phyloP scores from a whole-genome alignment of 306 rosid species.

The Cucurbita maxima region DNA sequence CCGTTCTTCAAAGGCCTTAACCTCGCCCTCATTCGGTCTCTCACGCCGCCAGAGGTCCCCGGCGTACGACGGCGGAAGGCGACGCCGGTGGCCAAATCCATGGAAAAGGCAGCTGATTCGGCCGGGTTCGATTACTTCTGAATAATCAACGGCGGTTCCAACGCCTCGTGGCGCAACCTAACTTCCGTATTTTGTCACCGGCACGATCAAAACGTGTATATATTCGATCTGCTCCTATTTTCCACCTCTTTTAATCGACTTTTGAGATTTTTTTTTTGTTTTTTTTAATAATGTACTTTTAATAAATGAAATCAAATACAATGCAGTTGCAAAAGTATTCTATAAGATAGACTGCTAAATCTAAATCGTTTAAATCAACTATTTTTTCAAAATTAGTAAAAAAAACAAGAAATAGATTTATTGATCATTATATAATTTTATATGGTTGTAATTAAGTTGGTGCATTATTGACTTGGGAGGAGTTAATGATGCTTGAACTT shows the following conservation, averaged over 20 bases:
- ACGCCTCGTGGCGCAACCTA: slow-evolving; percentile 29
- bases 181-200: slow-evolving; percentile 29
- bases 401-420: too few relatives aligned
- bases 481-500: too few relatives aligned
- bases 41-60: slow-evolving; percentile 59
- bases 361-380: too few relatives aligned
- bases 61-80: slow-evolving; percentile 24
- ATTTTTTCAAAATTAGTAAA: too few relatives aligned
- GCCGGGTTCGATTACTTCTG: slow-evolving; percentile 34
- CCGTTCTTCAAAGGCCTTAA: slow-evolving; percentile 58
- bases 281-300: too few relatives aligned
- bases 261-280: neutral
- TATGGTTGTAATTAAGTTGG: too few relatives aligned
- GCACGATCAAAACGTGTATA: slow-evolving; percentile 28
- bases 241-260: neutral
- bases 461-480: too few relatives aligned
- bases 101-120: slow-evolving; percentile 7
- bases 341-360: too few relatives aligned
- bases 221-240: slow-evolving; percentile 26
- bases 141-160: slow-evolving; percentile 4
- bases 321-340: too few relatives aligned
- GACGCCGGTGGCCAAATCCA: slow-evolving; percentile 14
- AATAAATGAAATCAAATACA: too few relatives aligned
- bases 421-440: too few relatives aligned
- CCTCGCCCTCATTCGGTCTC: slow-evolving; percentile 53